Base-by-base conservation (phyloP, 257 asterid genomes). In the Verbascum thapsus region DNA sequence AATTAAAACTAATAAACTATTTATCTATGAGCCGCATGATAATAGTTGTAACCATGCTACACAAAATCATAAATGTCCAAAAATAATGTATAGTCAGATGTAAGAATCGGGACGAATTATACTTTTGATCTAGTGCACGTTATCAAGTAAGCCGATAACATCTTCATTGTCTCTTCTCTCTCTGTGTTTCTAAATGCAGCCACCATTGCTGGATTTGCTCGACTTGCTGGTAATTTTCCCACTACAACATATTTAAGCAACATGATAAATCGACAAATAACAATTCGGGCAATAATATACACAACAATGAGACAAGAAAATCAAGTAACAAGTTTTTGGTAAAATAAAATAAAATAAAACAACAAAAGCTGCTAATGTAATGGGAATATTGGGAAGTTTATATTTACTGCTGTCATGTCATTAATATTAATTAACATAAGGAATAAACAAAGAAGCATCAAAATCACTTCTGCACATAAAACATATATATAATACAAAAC, bases 151-250 rank as follows among this genome's bases (percentile, higher is more conserved):
- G 51, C 58, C 11, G 73, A 48, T 53, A 91, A 68, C 68, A 85
- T 77, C 62, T 85, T 85, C 67, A 37, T 53, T 7, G 72, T 74
- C 76, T 68, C 74, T 69, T 79, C 81, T 63, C 86, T 66, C 81
- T 91, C 95, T 74, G 70, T 78, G 20, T 69, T 69, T 54, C 94
- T 80, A 72, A 78, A 88, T 53, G 88, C 88, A 42, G 77, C 72
- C 34, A 85, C 83, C 63, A 58, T 80, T 69, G 63, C 81, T 15
- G 88, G 78, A 81, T 78, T 84, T 43, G 96, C 98, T 73, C 66
- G 86, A 67, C 81, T 79, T 63, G 89, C 94, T 17, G 96, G 98
- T 34, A 91, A 56, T 76, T 71, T 88, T 2, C 96, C 96, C 84
- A 88, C 98, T 91, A 85, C 84, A 68, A 32, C 38, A 68, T 22